phyloP scores from a whole-genome alignment of 2,329 filamentous ascomycete genomes.

The Fusarium buharicum region DNA sequence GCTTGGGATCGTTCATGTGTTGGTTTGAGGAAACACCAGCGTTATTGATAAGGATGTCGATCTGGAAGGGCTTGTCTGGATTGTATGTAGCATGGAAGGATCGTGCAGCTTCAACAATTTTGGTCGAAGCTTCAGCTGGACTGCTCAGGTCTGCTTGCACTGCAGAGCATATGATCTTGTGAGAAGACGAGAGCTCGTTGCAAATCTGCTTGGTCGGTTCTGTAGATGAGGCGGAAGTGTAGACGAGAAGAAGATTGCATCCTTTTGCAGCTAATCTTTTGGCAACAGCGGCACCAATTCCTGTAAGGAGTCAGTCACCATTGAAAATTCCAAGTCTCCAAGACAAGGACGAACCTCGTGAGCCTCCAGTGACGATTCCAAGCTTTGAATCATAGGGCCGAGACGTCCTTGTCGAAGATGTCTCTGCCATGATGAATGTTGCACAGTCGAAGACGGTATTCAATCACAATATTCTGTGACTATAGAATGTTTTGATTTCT shows the following conservation, averaged over 20 bases:
- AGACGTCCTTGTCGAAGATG: constrained; percentile 10
- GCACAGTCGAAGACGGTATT: background rate
- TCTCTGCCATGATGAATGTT: constrained; percentile 34
- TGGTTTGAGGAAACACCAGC: constrained; percentile 78
- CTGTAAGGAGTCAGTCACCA: constrained; percentile 48
- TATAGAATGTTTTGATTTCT: constrained; percentile 1
- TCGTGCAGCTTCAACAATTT: constrained; percentile 47
- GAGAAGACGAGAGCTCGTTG: constrained; percentile 56
- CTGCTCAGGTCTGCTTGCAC: constrained; percentile 48
- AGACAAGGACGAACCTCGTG: constrained; percentile 44
- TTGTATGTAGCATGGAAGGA: constrained; percentile 44
- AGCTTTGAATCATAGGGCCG: constrained; percentile 49
- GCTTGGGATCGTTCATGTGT: constrained; percentile 64
- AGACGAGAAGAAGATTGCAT: constrained; percentile 68
- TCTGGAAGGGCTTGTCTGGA: constrained; percentile 46
- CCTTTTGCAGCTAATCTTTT: constrained; percentile 69
- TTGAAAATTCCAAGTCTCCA: background rate
- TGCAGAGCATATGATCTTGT: constrained; percentile 50
- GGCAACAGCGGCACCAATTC: constrained; percentile 69
- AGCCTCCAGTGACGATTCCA: constrained; percentile 50
- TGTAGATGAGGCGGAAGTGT: constrained; percentile 66
- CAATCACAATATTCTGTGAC: constrained; percentile 4
- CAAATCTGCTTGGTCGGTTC: constrained; percentile 59
- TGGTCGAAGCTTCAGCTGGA: constrained; percentile 41
- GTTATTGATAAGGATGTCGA: constrained; percentile 91